Evolutionary conservation across 140 eudicot species (phyloP).

Genomic region (Senecio squalidus): DNA sequence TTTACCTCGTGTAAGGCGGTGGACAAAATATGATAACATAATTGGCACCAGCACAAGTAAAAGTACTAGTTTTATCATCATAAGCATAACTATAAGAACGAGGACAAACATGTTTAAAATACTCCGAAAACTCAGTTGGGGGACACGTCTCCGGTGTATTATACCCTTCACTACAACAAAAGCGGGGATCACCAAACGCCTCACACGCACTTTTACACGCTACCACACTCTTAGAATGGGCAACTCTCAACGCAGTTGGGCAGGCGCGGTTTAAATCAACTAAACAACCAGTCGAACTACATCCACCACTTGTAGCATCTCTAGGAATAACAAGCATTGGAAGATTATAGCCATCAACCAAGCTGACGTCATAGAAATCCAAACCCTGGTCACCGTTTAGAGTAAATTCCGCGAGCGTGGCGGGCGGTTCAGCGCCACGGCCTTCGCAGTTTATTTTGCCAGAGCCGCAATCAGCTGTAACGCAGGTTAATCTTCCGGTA

Average conservation of each 20-base stretch:
- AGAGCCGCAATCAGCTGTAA: slow-evolving; percentile 87
- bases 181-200: slow-evolving; percentile 85
- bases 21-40: slow-evolving; percentile 88
- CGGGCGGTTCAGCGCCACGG: slow-evolving; percentile 84
- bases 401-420: slow-evolving; percentile 95
- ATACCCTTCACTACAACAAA: slow-evolving; percentile 76
- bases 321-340: slow-evolving; percentile 73
- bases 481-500: slow-evolving; percentile 49
- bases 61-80: slow-evolving; percentile 93
- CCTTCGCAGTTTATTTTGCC: slow-evolving; percentile 71
- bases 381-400: slow-evolving; percentile 78
- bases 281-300: slow-evolving; percentile 75
- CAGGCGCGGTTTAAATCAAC: slow-evolving; percentile 75
- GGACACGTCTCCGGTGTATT: slow-evolving; percentile 89
- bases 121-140: slow-evolving; percentile 66
- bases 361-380: slow-evolving; percentile 91
- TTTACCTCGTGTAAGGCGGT: slow-evolving; percentile 77
- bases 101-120: slow-evolving; percentile 80
- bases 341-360: slow-evolving; percentile 86
- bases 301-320: slow-evolving; percentile 51
- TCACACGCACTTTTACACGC: slow-evolving; percentile 99
- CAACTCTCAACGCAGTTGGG: slow-evolving; percentile 53
- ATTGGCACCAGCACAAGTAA: slow-evolving; percentile 74
- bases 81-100: slow-evolving; percentile 90
- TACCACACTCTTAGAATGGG: slow-evolving; percentile 46